Evolutionary conservation across 805 yeast genomes (phyloP).

Genomic region (Candida chauliodis): DNA sequence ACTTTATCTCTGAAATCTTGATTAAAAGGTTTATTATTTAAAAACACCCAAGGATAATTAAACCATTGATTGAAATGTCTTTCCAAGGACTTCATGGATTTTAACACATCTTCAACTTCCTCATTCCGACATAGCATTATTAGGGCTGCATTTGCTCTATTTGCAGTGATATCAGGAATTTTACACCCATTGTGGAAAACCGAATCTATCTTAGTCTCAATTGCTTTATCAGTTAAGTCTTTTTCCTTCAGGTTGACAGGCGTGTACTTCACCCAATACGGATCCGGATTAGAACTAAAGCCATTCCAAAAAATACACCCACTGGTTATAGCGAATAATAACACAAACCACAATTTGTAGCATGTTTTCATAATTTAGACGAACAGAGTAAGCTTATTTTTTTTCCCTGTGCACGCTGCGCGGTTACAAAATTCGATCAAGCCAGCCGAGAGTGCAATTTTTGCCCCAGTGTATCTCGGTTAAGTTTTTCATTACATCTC

Average conservation of each 20-base stretch:
- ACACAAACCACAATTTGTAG: slow-evolving; percentile 1
- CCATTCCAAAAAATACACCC: neutral
- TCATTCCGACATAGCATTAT: slow-evolving; percentile 79
- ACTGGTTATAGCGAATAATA: neutral
- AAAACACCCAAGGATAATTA: slow-evolving; percentile 86
- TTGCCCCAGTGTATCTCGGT: too few relatives aligned
- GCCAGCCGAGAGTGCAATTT: neutral
- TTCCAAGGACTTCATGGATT: slow-evolving; percentile 72
- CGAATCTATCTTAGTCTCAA: slow-evolving; percentile 21
- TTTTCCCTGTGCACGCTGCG: neutral
- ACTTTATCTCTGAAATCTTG: slow-evolving; percentile 59
- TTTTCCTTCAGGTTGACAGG: neutral
- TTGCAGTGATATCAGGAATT: slow-evolving; percentile 37
- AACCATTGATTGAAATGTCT: slow-evolving; percentile 92
- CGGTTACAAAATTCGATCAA: neutral
- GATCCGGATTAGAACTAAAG: slow-evolving; percentile 7
- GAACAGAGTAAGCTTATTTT: neutral
- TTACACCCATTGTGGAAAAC: slow-evolving; percentile 58
- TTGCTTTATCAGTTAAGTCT: slow-evolving; percentile 8
- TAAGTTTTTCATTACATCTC: too few relatives aligned
- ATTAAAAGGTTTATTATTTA: slow-evolving; percentile 76
- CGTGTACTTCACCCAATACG: slow-evolving; percentile 5
- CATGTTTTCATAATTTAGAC: neutral
- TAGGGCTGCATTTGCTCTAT: slow-evolving; percentile 75
- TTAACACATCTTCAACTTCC: slow-evolving; percentile 73